These are phyloP conservation scores for Cystofilobasidium ferigula DNA, from an alignment of 768 basidiomycete species.

Conservation along the genomic window DNA sequence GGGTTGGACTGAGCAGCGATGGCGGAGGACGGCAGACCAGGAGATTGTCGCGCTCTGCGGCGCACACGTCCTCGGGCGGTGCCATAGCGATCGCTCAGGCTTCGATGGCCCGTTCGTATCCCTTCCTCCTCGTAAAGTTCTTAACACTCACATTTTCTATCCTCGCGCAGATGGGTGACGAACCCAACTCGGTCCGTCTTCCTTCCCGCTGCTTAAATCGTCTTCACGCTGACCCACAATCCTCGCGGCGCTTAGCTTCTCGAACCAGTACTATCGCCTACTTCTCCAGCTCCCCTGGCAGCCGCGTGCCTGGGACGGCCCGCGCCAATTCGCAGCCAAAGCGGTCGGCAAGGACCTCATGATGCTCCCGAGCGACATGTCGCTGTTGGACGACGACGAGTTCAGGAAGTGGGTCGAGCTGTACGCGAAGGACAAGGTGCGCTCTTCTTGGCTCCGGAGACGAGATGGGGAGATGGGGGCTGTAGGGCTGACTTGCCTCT, in stretches of 20 bases:
- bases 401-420: slow-evolving; percentile 37
- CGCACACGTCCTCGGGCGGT: slow-evolving; percentile 37
- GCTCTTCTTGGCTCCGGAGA: neutral
- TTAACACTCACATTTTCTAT: too few relatives aligned
- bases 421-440: slow-evolving; percentile 36
- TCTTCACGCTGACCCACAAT: too few relatives aligned
- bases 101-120: slow-evolving; percentile 36
- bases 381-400: slow-evolving; percentile 35
- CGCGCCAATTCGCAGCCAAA: slow-evolving; percentile 35
- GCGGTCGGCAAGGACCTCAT: slow-evolving; percentile 37
- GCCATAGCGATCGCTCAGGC: slow-evolving; percentile 38
- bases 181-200: slow-evolving; percentile 34
- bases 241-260: slow-evolving; percentile 28
- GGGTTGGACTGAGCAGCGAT: neutral
- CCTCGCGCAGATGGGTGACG: slow-evolving; percentile 35
- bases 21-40: too few relatives aligned
- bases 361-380: slow-evolving; percentile 40
- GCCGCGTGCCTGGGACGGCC: slow-evolving; percentile 38
- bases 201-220: neutral
- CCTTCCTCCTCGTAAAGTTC: neutral
- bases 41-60: slow-evolving; percentile 40
- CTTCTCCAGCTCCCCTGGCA: slow-evolving; percentile 36
- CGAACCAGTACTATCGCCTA: slow-evolving; percentile 39
- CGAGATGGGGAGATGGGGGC: too few relatives aligned
- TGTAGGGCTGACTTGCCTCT: neutral